These are phyloP conservation scores for Medakamo hakoo DNA, from an alignment of 139 green algal species.

Conservation along the genomic window DNA sequence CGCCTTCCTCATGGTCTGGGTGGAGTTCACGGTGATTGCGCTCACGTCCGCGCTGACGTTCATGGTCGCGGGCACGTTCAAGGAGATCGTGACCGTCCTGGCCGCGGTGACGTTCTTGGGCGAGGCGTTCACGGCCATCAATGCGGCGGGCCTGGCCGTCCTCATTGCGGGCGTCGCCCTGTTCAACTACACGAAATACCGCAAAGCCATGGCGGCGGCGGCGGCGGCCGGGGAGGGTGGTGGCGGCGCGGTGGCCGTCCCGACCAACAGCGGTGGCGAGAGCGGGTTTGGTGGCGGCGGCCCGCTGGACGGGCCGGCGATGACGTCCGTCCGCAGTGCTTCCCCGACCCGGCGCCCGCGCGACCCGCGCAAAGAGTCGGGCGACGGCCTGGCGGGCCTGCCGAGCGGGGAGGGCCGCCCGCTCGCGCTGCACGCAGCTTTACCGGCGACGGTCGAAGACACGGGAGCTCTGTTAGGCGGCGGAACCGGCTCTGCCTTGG, in stretches of 20 bases:
- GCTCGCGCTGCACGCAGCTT: too few species aligned
- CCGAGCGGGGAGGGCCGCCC: too few species aligned
- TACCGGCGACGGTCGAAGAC: too few species aligned
- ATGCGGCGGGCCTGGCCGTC: constrained; percentile 57
- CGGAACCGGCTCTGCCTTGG: too few species aligned
- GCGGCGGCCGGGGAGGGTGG: too few species aligned
- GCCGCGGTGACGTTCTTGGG: constrained; percentile 51
- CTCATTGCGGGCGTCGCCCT: constrained; percentile 53
- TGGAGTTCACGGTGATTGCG: constrained; percentile 59
- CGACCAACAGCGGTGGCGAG: neutral
- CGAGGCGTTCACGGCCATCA: constrained; percentile 57
- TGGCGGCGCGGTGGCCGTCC: neutral
- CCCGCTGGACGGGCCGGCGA: neutral
- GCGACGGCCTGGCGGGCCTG: neutral
- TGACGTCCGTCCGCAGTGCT: too few species aligned
- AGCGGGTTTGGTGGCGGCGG: neutral
- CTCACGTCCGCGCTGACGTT: constrained; percentile 82
- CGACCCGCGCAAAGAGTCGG: neutral
- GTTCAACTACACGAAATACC: neutral
- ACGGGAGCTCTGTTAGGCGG: too few species aligned
- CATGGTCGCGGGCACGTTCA: constrained; percentile 81
- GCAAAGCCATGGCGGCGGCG: neutral
- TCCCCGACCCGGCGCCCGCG: too few species aligned
- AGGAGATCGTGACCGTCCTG: constrained; percentile 71
- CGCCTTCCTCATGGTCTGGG: constrained; percentile 72